Evolutionary conservation across 2,329 filamentous ascomycete genomes (phyloP).

Genomic region (Diaporthe velutina): DNA sequence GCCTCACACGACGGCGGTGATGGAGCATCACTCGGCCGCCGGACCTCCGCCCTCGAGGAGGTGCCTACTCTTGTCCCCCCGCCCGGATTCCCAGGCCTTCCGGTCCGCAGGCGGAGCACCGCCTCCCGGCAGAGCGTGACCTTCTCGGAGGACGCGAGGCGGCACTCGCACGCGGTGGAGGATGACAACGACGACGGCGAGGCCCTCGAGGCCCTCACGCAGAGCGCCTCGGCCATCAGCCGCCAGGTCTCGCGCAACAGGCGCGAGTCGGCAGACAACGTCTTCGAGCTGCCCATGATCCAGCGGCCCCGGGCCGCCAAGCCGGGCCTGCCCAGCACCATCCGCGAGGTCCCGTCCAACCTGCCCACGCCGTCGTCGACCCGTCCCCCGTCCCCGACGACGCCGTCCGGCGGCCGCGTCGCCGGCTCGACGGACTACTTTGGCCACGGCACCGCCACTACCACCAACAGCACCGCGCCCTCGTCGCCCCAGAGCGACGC

Average conservation of each 20-base stretch:
- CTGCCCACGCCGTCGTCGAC: conserved; percentile 33
- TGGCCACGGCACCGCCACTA: background rate
- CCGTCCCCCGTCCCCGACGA: conserved; percentile 17
- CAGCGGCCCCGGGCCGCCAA: conserved; percentile 32
- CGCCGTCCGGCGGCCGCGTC: conserved; percentile 3
- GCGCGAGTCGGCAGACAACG: conserved; percentile 32
- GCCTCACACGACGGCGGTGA: conserved; percentile 19
- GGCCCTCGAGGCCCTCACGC: conserved; percentile 29
- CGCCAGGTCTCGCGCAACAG: conserved; percentile 17
- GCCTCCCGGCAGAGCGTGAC: conserved; percentile 29
- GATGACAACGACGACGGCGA: background rate
- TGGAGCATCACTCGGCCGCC: conserved; percentile 21
- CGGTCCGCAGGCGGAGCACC: conserved; percentile 33
- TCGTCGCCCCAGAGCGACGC: conserved; percentile 20
- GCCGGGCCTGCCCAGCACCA: conserved; percentile 32
- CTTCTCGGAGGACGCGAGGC: conserved; percentile 9
- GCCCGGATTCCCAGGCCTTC: conserved; percentile 24
- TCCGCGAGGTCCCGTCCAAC: conserved; percentile 35
- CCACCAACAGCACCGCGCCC: background rate
- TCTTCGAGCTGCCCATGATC: conserved; percentile 36
- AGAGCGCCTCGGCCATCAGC: conserved; percentile 34
- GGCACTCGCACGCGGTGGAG: conserved; percentile 26
- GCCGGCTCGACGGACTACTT: conserved; percentile 18
- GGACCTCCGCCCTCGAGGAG: conserved; percentile 32
- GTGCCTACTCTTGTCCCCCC: conserved; percentile 30